A percentile compares a stretch with the other conserved stretches of the same genome.
These are phyloP conservation scores for Thermothielavioides terrestris DNA, from an alignment of 495 filamentous ascomycete species.

Conservation along the genomic window DNA sequence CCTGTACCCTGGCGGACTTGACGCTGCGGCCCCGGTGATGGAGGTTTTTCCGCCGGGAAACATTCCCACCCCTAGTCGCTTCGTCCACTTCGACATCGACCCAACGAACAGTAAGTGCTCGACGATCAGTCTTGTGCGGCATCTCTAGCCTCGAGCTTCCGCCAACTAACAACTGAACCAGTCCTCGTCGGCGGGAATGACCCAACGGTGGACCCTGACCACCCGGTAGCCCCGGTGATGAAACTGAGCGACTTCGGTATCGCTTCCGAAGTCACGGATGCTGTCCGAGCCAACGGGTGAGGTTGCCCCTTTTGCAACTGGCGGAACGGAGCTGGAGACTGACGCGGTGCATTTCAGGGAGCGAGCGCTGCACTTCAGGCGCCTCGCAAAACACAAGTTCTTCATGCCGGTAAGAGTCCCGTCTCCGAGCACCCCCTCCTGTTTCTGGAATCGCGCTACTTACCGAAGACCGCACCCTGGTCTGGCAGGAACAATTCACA, in stretches of 20 bases:
- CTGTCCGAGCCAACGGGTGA: too few species aligned
- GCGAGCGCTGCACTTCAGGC: neutral
- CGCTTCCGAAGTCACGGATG: neutral
- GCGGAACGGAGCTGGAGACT: too few species aligned
- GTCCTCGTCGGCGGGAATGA: neutral
- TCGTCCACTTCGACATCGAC: slow-evolving; percentile 8
- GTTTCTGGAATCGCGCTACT: too few species aligned
- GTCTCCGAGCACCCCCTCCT: too few species aligned
- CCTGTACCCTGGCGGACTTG: too few species aligned
- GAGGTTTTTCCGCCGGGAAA: neutral
- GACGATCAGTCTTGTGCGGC: too few species aligned
- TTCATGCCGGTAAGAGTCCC: neutral
- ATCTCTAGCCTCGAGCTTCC: too few species aligned
- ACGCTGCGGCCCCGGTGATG: neutral
- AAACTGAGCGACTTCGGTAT: neutral
- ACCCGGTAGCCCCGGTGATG: neutral
- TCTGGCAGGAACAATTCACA: neutral
- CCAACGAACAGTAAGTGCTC: neutral
- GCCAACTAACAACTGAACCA: neutral
- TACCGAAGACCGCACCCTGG: too few species aligned
- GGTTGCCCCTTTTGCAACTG: too few species aligned
- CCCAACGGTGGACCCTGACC: neutral
- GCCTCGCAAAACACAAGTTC: neutral
- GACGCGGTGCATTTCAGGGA: neutral
- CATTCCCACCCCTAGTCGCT: neutral